Percentiles rank a stretch among this genome's conserved stretches.
Evolutionary conservation across 768 basidiomycete species (phyloP).

Genomic region (Russula sp.): DNA sequence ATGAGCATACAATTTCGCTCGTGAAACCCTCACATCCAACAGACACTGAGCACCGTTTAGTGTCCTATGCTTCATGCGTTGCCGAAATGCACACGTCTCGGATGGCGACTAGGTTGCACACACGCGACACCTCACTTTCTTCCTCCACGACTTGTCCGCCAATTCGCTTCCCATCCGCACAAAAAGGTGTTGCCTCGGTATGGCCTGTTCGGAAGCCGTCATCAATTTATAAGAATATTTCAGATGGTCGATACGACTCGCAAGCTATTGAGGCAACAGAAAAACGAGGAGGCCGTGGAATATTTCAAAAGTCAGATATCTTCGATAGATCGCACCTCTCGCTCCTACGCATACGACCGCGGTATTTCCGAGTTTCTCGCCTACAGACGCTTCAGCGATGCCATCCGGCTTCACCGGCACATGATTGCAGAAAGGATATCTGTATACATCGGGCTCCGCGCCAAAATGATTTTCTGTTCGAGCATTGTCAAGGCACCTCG

Average conservation of each 20-base stretch:
- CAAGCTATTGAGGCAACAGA: neutral
- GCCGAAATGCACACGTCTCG: neutral
- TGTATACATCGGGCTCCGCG: constrained; percentile 32
- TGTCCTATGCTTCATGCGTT: constrained; percentile 3
- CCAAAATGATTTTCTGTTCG: constrained; percentile 34
- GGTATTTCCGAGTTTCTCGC: constrained; percentile 37
- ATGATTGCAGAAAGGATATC: constrained; percentile 37
- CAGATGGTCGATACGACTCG: neutral
- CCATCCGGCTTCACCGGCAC: constrained; percentile 35
- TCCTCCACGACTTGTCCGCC: neutral
- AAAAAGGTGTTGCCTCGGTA: too few relatives aligned
- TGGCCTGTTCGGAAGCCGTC: neutral
- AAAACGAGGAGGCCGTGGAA: neutral
- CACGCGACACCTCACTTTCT: neutral
- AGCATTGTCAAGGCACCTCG: constrained; percentile 25
- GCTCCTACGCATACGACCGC: constrained; percentile 29
- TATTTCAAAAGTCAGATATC: neutral
- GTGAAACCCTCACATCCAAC: neutral
- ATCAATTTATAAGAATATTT: neutral
- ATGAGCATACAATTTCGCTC: neutral
- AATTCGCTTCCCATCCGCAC: neutral
- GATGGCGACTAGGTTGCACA: neutral
- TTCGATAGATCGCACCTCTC: neutral
- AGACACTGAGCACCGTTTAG: neutral
- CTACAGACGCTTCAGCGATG: constrained; percentile 32